Percentiles rank a stretch among this genome's conserved stretches.
phyloP scores from a whole-genome alignment of 164 flowering plant species.

The Aristolochia californica region DNA sequence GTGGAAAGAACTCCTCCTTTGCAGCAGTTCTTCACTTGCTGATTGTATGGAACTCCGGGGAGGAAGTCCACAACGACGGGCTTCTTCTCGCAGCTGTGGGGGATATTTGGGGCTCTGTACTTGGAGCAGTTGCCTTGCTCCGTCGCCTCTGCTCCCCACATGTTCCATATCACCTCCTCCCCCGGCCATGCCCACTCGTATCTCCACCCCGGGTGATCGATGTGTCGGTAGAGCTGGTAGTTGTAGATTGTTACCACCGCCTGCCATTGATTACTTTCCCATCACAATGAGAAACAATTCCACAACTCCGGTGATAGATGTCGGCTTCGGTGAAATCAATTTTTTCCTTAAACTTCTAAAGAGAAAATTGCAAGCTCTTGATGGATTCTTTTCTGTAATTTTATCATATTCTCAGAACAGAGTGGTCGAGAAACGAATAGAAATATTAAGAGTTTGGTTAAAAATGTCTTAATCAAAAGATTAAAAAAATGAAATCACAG shows the following conservation, averaged over 20 bases:
- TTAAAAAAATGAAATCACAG: no score
- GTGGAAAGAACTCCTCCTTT: slow-evolving; percentile 60
- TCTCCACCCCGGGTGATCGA: slow-evolving; percentile 65
- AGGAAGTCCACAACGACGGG: slow-evolving; percentile 44
- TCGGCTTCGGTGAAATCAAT: no score
- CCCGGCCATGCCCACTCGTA: slow-evolving; percentile 48
- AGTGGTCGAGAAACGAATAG: neutral
- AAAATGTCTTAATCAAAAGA: no score
- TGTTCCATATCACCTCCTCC: slow-evolving; percentile 52
- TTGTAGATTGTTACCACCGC: slow-evolving; percentile 39
- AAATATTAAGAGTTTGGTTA: neutral
- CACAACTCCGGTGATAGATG: no score
- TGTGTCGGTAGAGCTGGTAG: slow-evolving; percentile 47
- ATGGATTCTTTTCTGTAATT: neutral
- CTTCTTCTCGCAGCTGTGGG: slow-evolving; percentile 48
- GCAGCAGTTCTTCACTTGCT: slow-evolving; percentile 57
- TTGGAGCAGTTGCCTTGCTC: slow-evolving; percentile 56
- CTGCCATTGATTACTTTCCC: slow-evolving; percentile 15
- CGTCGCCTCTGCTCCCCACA: slow-evolving; percentile 56
- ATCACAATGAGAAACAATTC: neutral
- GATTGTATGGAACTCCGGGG: slow-evolving; percentile 45
- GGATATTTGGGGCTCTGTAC: slow-evolving; percentile 15
- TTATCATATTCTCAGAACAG: neutral
- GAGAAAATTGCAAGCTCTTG: no score
- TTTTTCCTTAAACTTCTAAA: no score